Evolutionary conservation across 1,284 basidiomycete genomes (phyloP), one percentile per base, ranked within the genome.

Genomic region (Puccinia hordei): DNA sequence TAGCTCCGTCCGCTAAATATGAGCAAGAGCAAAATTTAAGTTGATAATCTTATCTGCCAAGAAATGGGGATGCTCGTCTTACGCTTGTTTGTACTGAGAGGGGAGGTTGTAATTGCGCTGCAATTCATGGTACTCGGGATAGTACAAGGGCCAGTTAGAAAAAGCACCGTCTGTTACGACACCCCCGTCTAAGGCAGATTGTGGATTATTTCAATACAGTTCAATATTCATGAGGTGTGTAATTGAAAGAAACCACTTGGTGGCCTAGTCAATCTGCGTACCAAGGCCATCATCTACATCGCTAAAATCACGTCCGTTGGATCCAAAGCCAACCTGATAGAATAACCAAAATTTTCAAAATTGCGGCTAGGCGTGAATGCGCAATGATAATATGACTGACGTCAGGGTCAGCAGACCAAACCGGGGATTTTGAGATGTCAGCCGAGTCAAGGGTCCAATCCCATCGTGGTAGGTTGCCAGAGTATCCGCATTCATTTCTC

Each of bases 31-130:
- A 9, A 38, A 65, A 38, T 13, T 6, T 41, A 17, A 51, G 51
- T 53, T 65, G 27, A 65, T 13, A 30, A 44, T 66, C 19, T 10
- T 12, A n/a, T 44, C 33, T 22, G 35, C 35, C 10, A n/a, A 13
- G 3, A 33, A 22, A 51, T 4, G 12, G 35, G n/a, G n/a, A 10
- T 35, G 22, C 5, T 22, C 0, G 30, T 24, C 51, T 66, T 38
- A 78, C 75, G 30, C 49, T 27, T 41, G 12, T 69, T 24, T 53
- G 38, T 68, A 78, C 38, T 68, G 46, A 17, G 61, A 55, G 59
- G 77, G 77, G 10, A 79, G 55, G n/a, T 79, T 79, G 33, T 72
- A 79, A n/a, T 63, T 79, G 30, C 77, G 66, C 57, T 72, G 66
- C 53, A 79, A 49, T n/a, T 27, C 15, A 44, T 79, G 77, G 24